Base-by-base conservation (phyloP, 495 filamentous ascomycete species). In the Aspergillus steynii region DNA sequence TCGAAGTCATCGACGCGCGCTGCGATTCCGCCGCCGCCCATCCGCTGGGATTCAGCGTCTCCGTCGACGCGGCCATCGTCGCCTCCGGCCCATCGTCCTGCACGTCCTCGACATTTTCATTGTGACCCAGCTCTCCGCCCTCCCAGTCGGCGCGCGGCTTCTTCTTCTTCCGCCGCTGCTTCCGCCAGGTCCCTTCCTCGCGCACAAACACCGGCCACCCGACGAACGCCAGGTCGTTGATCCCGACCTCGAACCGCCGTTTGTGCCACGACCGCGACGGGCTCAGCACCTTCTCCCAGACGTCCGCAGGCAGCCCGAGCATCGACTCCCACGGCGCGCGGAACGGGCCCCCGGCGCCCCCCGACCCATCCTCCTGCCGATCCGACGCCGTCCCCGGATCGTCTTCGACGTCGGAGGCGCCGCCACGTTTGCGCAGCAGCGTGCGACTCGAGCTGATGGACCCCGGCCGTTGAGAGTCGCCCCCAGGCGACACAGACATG, bases 201-300 rank as follows among this genome's bases (percentile, higher is more conserved):
- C 88, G 85, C 47, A 95, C 87, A 71, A 93, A 94, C 45, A 96
- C 85, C 15, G 95, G 95, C 76, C 90, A 91, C 2, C 93, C 90
- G 7, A 97, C 81, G 68, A 95, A 96, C 50, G 88, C 86, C 51
- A 95, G 75, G 59, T 90, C 90, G 66, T 97, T 92, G 5, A 98
- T 79, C 3, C 87, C 88, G 53, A 97, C 79, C 69, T 97, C 92
- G 69, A 97, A 97, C 15, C 87, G 86, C 61, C 85, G 85, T 77
- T 95, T 94, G 69, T 96, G 90, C 76, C 88, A 93, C n/a, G 86
- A 84, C 53, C 83, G 77, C 55, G 85, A 84, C 10, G 95, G 95
- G 46, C 88, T 92, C 56, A 99, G 75, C 49, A 99, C 74, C 63
- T 89, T 94, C 68, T 92, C 91, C 66, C 97, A 86, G 31, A 91